A percentile compares a stretch with the other conserved stretches of the same genome.
Evolutionary conservation across 176 grass and related monocot genomes (phyloP).

Genomic region (Aegilops sharonensis): DNA sequence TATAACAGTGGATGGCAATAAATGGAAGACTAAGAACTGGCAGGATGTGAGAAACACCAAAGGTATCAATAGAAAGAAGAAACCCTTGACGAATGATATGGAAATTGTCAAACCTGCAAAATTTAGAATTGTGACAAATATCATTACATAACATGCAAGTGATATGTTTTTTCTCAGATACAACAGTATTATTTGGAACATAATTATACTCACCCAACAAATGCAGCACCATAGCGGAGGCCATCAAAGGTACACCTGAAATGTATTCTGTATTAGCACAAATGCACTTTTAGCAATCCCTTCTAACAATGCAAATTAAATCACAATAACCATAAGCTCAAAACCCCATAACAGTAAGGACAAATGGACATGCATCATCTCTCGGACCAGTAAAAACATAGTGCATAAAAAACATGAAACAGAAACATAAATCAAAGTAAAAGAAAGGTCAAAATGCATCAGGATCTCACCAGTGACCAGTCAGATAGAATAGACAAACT

Average conservation of each 20-base stretch:
- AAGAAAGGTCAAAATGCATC: slow-evolving; percentile 13
- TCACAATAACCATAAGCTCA: slow-evolving; percentile 4
- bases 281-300: slow-evolving; percentile 11
- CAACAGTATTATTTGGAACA: slow-evolving; percentile 5
- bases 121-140: slow-evolving; percentile 32
- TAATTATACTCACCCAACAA: slow-evolving; percentile 68
- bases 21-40: slow-evolving; percentile 88
- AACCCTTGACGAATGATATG: slow-evolving; percentile 83
- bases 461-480: slow-evolving; percentile 78
- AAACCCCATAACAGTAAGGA: neutral
- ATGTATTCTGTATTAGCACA: slow-evolving; percentile 27
- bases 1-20: slow-evolving; percentile 47
- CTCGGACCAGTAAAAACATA: slow-evolving; percentile 13
- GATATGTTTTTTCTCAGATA: neutral
- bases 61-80: slow-evolving; percentile 87
- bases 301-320: neutral
- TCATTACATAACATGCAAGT: neutral
- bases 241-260: slow-evolving; percentile 97
- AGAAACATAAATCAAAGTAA: neutral
- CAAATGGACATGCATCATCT: neutral
- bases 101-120: slow-evolving; percentile 90
- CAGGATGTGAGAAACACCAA: slow-evolving; percentile 83
- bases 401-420: neutral
- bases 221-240: slow-evolving; percentile 92
- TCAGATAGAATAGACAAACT: slow-evolving; percentile 90